phyloP scores from a whole-genome alignment of 2,329 filamentous ascomycete species.

The Tolypocladium inflatum region DNA sequence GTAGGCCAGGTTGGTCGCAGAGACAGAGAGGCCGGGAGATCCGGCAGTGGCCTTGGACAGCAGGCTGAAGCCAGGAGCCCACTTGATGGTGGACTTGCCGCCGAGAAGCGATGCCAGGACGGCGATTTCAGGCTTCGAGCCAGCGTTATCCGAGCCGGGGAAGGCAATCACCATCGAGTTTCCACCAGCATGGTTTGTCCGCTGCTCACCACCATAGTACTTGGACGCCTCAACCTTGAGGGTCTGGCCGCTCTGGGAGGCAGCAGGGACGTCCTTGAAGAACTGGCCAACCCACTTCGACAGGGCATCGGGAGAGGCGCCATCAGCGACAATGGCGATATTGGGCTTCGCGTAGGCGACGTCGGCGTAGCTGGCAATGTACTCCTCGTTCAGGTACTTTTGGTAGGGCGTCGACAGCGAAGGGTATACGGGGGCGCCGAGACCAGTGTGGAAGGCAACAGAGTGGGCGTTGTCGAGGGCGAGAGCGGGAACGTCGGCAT shows the following conservation, averaged over 20 bases:
- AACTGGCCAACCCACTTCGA: constrained; percentile 89
- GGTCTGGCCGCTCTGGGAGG: constrained; percentile 38
- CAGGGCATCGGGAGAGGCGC: constrained; percentile 65
- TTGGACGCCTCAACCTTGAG: constrained; percentile 59
- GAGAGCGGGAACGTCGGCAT: constrained; percentile 51
- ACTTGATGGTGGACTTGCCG: constrained; percentile 88
- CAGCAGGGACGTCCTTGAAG: constrained; percentile 63
- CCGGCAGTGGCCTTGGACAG: constrained; percentile 69
- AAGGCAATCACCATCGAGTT: constrained; percentile 88
- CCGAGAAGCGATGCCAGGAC: constrained; percentile 86
- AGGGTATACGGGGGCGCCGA: constrained; percentile 70
- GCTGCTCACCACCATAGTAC: constrained; percentile 94
- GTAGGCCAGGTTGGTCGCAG: constrained; percentile 74
- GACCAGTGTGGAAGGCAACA: constrained; percentile 86
- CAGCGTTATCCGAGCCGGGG: constrained; percentile 73
- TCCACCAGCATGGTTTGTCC: constrained; percentile 64
- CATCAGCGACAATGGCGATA: constrained; percentile 85
- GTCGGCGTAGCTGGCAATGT: constrained; percentile 65
- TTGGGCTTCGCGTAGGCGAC: constrained; percentile 82
- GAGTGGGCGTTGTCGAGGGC: constrained; percentile 81
- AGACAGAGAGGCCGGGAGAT: constrained; percentile 56
- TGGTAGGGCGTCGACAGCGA: constrained; percentile 60
- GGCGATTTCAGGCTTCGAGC: constrained; percentile 81
- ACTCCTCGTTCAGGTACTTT: constrained; percentile 71
- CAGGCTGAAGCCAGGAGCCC: constrained; percentile 86